phyloP scores from a whole-genome alignment of 1,284 basidiomycete genomes.

The Grifola frondosa region DNA sequence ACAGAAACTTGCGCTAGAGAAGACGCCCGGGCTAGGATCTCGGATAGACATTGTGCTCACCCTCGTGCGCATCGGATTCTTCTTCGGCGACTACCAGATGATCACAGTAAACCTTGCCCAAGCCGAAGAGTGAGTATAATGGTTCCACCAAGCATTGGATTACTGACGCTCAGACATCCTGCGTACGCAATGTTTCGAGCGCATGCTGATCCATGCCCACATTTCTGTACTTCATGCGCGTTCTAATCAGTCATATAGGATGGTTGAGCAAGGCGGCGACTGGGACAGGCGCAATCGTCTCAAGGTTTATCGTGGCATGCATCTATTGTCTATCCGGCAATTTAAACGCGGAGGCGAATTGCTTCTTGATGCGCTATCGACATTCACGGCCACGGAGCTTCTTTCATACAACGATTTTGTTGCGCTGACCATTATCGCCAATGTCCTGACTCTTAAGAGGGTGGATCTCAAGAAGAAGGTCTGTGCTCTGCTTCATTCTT shows the following conservation, averaged over 20 bases:
- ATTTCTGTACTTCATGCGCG: no score
- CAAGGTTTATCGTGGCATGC: constrained; percentile 92
- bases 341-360: constrained; percentile 73
- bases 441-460: constrained; percentile 76
- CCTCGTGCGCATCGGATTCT: constrained; percentile 88
- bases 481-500: constrained; percentile 5
- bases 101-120: constrained; percentile 75
- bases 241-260: constrained; percentile 42
- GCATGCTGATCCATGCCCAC: no score
- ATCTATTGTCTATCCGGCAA: constrained; percentile 84
- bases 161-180: no score
- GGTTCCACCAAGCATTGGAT: no score
- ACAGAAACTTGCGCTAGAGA: constrained; percentile 84
- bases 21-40: constrained; percentile 91
- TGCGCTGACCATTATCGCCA: constrained; percentile 80
- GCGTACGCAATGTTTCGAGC: no score
- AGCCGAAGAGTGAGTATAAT: constrained; percentile 83
- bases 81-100: constrained; percentile 81
- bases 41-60: constrained; percentile 92
- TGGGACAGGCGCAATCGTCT: constrained; percentile 97
- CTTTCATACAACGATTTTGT: constrained; percentile 93
- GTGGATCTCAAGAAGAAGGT: constrained; percentile 94
- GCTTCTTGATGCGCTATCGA: constrained; percentile 87
- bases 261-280: constrained; percentile 95
- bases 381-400: constrained; percentile 92